Percentiles rank a stretch among this genome's conserved stretches.
Conservation (phyloP, 352 stramenopile species). For the Globisporangium nodosum region DNA sequence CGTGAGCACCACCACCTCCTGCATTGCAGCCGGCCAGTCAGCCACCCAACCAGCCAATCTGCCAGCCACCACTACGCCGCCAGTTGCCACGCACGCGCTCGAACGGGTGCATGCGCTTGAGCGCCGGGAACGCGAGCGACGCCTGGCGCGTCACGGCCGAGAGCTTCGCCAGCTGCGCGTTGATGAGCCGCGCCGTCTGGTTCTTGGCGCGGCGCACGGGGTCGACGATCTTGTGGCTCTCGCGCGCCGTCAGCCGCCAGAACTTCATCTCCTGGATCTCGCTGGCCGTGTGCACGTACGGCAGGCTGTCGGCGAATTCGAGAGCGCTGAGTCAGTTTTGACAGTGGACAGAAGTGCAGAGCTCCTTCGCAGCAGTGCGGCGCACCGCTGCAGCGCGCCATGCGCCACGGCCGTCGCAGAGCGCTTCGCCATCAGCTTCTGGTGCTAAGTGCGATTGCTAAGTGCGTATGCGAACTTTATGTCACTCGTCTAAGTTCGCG, state of each 20-base stretch:
- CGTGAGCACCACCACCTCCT: slow-evolving; percentile 82
- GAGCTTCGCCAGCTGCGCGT: slow-evolving; percentile 69
- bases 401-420: slow-evolving; percentile 28
- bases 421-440: slow-evolving; percentile 12
- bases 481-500: too few relatives aligned
- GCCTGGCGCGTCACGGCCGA: slow-evolving; percentile 64
- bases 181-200: slow-evolving; percentile 76
- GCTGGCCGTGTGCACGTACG: slow-evolving; percentile 71
- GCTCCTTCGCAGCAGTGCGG: neutral
- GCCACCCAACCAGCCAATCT: too few relatives aligned
- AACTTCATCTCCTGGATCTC: slow-evolving; percentile 89
- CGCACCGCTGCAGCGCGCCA: slow-evolving; percentile 65
- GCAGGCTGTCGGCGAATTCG: slow-evolving; percentile 30
- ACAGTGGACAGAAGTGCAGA: neutral
- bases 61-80: too few relatives aligned
- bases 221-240: slow-evolving; percentile 77
- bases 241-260: slow-evolving; percentile 59
- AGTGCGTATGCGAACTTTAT: too few relatives aligned
- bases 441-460: neutral
- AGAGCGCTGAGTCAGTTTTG: neutral
- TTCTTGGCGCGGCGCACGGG: slow-evolving; percentile 81
- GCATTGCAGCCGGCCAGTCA: neutral
- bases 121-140: slow-evolving; percentile 70
- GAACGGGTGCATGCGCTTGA: slow-evolving; percentile 76
- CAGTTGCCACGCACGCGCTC: slow-evolving; percentile 41